Percentiles rank a stretch among this genome's conserved stretches.
phyloP scores from a whole-genome alignment of 352 stramenopile genomes.

The Globisporangium nunn region DNA sequence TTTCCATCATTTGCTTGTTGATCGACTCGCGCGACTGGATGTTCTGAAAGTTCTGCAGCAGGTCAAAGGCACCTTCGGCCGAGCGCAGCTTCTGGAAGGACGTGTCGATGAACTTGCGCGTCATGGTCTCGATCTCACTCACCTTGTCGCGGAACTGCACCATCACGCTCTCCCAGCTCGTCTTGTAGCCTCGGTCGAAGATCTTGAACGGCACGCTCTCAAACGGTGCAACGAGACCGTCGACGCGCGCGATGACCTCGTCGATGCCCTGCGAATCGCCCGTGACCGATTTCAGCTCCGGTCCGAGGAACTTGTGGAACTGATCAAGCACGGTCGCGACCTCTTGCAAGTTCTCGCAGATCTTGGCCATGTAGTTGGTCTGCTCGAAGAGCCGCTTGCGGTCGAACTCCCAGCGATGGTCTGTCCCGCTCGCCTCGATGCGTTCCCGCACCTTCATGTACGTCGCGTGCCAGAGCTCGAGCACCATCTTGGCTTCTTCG shows the following conservation, averaged over 20 bases:
- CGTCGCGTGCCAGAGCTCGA: conserved; percentile 91
- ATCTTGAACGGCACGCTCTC: conserved; percentile 90
- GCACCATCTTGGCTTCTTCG: conserved; percentile 87
- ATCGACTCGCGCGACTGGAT: conserved; percentile 94
- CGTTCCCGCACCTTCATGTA: conserved; percentile 93
- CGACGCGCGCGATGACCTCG: conserved; percentile 88
- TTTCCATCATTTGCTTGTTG: conserved; percentile 96
- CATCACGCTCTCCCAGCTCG: conserved; percentile 93
- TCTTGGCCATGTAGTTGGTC: conserved; percentile 95
- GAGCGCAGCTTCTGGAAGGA: conserved; percentile 94
- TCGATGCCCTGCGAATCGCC: conserved; percentile 92
- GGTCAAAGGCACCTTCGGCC: conserved; percentile 92
- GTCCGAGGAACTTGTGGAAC: conserved; percentile 94
- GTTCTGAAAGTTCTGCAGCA: conserved; percentile 96
- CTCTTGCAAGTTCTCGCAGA: conserved; percentile 92
- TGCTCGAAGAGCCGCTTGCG: conserved; percentile 92
- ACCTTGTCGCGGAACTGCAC: conserved; percentile 91
- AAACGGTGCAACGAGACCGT: conserved; percentile 80
- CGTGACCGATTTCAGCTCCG: conserved; percentile 94
- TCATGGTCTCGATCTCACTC: conserved; percentile 94
- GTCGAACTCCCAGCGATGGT: conserved; percentile 96
- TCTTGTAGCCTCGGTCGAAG: conserved; percentile 92
- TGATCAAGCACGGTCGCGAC: conserved; percentile 91
- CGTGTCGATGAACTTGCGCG: conserved; percentile 92
- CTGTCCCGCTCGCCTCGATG: conserved; percentile 92